phyloP scores from a whole-genome alignment of 257 asterid species.

The Lavandula angustifolia region DNA sequence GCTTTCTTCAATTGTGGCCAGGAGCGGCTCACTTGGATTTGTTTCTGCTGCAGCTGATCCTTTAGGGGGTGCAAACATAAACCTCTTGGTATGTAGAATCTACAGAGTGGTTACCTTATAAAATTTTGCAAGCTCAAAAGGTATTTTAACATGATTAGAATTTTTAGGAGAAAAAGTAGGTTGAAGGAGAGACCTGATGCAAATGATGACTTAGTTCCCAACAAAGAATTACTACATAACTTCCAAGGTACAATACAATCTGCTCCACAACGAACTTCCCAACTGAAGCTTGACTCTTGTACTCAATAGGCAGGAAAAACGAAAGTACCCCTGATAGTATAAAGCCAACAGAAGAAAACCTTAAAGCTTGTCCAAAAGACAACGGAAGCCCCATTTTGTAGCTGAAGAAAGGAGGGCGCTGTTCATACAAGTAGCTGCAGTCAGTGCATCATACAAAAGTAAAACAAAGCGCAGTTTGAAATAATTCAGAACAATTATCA shows the following conservation, averaged over 20 bases:
- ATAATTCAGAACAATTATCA: slow-evolving; percentile 20
- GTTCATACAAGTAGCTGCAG: slow-evolving; percentile 36
- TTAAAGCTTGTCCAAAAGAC: slow-evolving; percentile 61
- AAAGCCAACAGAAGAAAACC: slow-evolving; percentile 62
- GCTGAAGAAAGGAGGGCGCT: slow-evolving; percentile 95
- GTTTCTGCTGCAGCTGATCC: slow-evolving; percentile 99
- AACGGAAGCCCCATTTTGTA: slow-evolving; percentile 80
- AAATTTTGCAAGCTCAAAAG: not conserved
- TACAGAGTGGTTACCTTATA: slow-evolving; percentile 30
- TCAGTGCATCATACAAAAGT: slow-evolving; percentile 31
- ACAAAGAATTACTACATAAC: slow-evolving; percentile 65
- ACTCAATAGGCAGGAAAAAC: slow-evolving; percentile 51
- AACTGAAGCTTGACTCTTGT: slow-evolving; percentile 46
- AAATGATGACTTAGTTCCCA: slow-evolving; percentile 86
- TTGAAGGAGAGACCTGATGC: slow-evolving; percentile 61
- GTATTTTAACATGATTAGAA: not conserved
- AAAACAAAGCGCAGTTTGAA: not conserved
- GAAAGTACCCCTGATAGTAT: slow-evolving; percentile 49
- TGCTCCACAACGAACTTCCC: slow-evolving; percentile 58
- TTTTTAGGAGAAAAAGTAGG: slow-evolving; percentile 1
- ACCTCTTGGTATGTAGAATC: slow-evolving; percentile 87
- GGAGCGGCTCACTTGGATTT: slow-evolving; percentile 85
- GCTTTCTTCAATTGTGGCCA: slow-evolving; percentile 77
- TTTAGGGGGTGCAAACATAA: slow-evolving; percentile 84
- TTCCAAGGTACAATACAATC: slow-evolving; percentile 58